Evolutionary conservation across 352 stramenopile species (phyloP), one percentile per base, ranked within the genome.

Genomic region (Elongisporangium prolatum): DNA sequence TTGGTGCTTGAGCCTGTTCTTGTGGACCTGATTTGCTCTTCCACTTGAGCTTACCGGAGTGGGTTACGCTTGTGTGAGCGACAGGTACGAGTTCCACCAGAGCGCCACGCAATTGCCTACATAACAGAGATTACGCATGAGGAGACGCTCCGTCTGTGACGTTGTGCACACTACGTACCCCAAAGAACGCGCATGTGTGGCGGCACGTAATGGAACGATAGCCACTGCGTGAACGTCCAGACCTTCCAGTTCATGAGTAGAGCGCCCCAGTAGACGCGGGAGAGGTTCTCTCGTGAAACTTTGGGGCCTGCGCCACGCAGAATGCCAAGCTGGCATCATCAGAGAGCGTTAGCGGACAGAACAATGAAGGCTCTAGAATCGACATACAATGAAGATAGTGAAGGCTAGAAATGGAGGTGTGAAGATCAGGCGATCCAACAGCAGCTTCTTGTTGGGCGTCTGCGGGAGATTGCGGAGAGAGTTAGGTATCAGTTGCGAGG

Each of bases 31-130:
- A 50, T 60, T 60, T 47, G 60, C 48, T 51, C 21, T 51, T 51
- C n/a, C n/a, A 17, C 25, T 56, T 50, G 17, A 49, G 48, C 37
- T 34, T 3, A n/a, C n/a, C n/a, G 10, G 21, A 20, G 16, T 8
- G 4, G 17, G 16, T 59, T 66, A 84, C 50, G 65, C 62, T 61
- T 89, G 79, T 34, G 73, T 66, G 64, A 91, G 77, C 34, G 79
- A 89, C 54, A 91, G 64, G 65, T 91, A 91, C 66, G 77, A 73
- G 58, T 88, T 91, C 81, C 81, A 91, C 81, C 79, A 89, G 24
- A 91, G 75, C 24, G 79, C 79, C 28, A 88, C 63, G 54, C 69
- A 73, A 55, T 89, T 89, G 60, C 79, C 81, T 91, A 24, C 60
- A 52, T 11, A 50, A 63, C 9, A 25, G 28, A 25, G 16, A 17